Conservation (phyloP, 2,329 filamentous ascomycete species). For the Aspergillus chevalieri region DNA sequence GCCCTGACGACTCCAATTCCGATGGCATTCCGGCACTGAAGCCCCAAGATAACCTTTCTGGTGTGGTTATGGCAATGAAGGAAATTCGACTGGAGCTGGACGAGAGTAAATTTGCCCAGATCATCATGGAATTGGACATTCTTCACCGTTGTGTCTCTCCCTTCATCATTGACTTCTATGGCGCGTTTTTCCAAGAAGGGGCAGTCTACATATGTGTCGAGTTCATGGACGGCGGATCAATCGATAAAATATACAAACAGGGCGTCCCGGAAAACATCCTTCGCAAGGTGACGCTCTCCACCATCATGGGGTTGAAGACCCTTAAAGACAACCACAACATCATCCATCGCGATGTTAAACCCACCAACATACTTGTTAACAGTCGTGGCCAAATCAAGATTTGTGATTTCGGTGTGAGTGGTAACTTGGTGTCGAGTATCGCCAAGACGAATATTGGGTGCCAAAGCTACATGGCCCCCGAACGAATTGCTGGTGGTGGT, state of each 20-base stretch:
- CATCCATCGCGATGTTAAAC: conserved; percentile 97
- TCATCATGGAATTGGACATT: conserved; percentile 95
- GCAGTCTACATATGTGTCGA: conserved; percentile 99
- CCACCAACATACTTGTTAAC: conserved; percentile 96
- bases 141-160: conserved; percentile 90
- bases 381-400: conserved; percentile 90
- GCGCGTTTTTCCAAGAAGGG: conserved; percentile 97
- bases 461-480: conserved; percentile 98
- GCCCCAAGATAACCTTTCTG: conserved; percentile 37
- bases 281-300: conserved; percentile 83
- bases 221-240: conserved; percentile 97
- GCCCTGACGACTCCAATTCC: conserved; percentile 12
- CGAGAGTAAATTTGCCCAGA: conserved; percentile 92
- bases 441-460: conserved; percentile 98
- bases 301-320: conserved; percentile 82
- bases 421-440: conserved; percentile 93
- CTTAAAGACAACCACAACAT: conserved; percentile 98
- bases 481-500: conserved; percentile 83
- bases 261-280: conserved; percentile 85
- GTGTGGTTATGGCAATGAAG: conserved; percentile 97
- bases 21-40: conserved; percentile 9
- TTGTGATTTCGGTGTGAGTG: conserved; percentile 95
- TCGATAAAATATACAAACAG: conserved; percentile 89
- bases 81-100: conserved; percentile 93
- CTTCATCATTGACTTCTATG: conserved; percentile 98